Percentiles rank a stretch among this genome's conserved stretches.
These are phyloP conservation scores for Malus hybrid DNA, from an alignment of 331 rosid species.

Conservation along the genomic window DNA sequence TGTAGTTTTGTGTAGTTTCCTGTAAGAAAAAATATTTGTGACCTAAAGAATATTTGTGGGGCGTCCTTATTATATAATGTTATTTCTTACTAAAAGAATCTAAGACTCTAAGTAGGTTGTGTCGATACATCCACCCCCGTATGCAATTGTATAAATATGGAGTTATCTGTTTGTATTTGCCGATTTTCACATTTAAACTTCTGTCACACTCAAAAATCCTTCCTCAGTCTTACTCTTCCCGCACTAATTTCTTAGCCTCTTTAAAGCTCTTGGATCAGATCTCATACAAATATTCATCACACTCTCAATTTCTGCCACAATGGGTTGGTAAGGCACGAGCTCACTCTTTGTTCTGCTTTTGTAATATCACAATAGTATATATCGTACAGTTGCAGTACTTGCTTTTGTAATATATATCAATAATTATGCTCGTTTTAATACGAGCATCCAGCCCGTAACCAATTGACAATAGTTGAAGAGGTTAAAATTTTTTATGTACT, in stretches of 20 bases:
- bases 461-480: not conserved
- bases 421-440: not conserved
- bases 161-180: too few species aligned
- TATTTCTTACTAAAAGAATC: not conserved
- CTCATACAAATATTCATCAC: too few species aligned
- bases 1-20: too few species aligned
- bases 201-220: not conserved
- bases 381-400: not conserved
- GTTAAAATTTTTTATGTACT: too few species aligned
- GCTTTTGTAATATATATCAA: not conserved
- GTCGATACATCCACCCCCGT: not conserved
- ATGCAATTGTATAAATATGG: too few species aligned
- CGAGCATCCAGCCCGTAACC: not conserved
- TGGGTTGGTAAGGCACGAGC: not conserved
- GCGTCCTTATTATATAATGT: not conserved
- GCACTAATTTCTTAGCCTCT: not conserved
- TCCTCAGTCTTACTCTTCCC: not conserved
- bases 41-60: not conserved
- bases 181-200: not conserved
- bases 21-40: not conserved
- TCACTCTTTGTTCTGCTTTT: not conserved
- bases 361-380: not conserved
- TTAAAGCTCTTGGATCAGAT: not conserved
- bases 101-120: not conserved
- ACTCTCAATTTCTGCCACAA: not conserved